phyloP scores from a whole-genome alignment of 805 yeast species.

The Clavispora vitiphila region DNA sequence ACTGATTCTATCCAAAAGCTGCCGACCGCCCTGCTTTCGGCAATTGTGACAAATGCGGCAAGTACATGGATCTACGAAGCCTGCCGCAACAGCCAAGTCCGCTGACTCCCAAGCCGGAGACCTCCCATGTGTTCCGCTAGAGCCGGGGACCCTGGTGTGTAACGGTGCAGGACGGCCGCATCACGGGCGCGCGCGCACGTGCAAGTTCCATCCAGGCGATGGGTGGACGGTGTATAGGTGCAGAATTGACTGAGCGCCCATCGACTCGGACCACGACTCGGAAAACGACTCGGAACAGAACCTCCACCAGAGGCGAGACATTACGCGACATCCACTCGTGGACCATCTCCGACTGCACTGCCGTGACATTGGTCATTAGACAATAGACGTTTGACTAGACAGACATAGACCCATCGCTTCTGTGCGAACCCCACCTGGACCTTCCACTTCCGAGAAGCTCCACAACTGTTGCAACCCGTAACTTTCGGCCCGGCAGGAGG shows the following conservation, averaged over 20 bases:
- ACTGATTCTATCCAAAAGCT: too few relatives aligned
- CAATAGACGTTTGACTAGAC: neutral
- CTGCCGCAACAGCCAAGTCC: too few relatives aligned
- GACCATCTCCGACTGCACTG: too few relatives aligned
- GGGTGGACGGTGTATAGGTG: neutral
- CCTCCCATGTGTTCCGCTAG: too few relatives aligned
- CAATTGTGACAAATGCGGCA: too few relatives aligned
- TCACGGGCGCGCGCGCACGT: neutral
- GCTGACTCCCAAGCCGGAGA: too few relatives aligned
- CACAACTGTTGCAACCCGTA: neutral
- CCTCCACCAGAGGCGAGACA: too few relatives aligned
- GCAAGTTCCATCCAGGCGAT: neutral
- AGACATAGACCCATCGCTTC: neutral
- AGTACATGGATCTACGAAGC: too few relatives aligned
- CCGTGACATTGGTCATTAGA: neutral
- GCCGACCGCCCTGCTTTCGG: too few relatives aligned
- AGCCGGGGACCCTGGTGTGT: too few relatives aligned
- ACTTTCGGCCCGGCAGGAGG: too few relatives aligned
- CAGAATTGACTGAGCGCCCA: neutral
- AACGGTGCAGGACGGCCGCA: neutral
- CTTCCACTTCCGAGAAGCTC: too few relatives aligned
- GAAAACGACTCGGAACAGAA: neutral
- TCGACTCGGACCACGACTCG: constrained; percentile 1
- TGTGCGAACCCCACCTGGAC: neutral
- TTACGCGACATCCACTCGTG: neutral